phyloP scores from a whole-genome alignment of 495 filamentous ascomycete genomes.

The Acidiella bohemica region DNA sequence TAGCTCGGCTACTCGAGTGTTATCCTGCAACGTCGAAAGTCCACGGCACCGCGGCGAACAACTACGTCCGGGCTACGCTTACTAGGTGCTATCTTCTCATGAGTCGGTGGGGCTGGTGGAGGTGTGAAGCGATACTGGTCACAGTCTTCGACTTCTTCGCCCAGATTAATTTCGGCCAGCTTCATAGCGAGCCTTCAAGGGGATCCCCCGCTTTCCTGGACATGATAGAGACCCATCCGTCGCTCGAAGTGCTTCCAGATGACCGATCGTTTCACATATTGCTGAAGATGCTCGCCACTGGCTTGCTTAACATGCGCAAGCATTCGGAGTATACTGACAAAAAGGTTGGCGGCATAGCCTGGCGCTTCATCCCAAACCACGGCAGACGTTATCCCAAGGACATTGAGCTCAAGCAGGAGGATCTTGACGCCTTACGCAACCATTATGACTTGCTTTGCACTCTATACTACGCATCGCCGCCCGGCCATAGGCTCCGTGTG shows the following conservation, averaged over 20 bases:
- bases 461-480: constrained; percentile 73
- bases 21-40: constrained; percentile 43
- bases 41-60: constrained; percentile 56
- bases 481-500: constrained; percentile 52
- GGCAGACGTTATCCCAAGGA: constrained; percentile 78
- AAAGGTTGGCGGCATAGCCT: constrained; percentile 61
- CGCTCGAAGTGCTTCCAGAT: constrained; percentile 45
- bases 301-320: constrained; percentile 47
- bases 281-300: constrained; percentile 65
- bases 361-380: constrained; percentile 77
- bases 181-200: constrained; percentile 63
- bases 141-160: constrained; percentile 86
- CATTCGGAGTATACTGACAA: constrained; percentile 44
- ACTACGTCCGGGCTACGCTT: constrained; percentile 62
- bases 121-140: constrained; percentile 63
- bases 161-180: constrained; percentile 52
- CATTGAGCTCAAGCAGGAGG: constrained; percentile 52
- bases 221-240: constrained; percentile 48
- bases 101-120: constrained; percentile 71
- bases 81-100: constrained; percentile 69
- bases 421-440: constrained; percentile 78
- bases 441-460: constrained; percentile 88
- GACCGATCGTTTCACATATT: constrained; percentile 92
- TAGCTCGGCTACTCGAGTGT: constrained; percentile 48
- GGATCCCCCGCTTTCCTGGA: constrained; percentile 70